Evolutionary conservation across 1,139 yeast species (phyloP).

Genomic region (Komagataea norvegica): DNA sequence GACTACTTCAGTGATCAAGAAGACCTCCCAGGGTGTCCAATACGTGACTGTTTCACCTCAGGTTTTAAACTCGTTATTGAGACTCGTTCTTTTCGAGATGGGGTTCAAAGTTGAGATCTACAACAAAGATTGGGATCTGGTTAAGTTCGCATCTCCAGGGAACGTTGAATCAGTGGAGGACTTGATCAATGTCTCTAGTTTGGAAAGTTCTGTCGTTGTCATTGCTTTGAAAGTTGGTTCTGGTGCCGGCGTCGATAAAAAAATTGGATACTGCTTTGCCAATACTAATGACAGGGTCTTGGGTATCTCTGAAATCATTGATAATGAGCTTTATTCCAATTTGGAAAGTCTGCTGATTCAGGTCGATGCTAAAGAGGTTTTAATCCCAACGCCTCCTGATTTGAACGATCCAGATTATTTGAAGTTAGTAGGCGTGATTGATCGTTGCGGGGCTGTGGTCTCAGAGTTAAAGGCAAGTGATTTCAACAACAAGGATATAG

Average conservation of each 20-base stretch:
- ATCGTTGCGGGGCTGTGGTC: conserved; percentile 70
- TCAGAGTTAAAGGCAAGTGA: conserved; percentile 54
- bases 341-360: conserved; percentile 83
- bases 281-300: conserved; percentile 65
- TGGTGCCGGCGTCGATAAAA: conserved; percentile 45
- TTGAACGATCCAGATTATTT: conserved; percentile 37
- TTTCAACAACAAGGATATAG: conserved; percentile 51
- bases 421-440: conserved; percentile 58
- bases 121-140: conserved; percentile 50
- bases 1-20: conserved; percentile 74
- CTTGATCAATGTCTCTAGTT: conserved; percentile 47
- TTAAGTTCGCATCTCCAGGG: conserved; percentile 81
- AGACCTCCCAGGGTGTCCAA: conserved; percentile 40
- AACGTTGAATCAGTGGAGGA: conserved; percentile 80
- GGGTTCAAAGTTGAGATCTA: conserved; percentile 81
- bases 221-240: conserved; percentile 62
- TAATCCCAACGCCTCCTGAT: conserved; percentile 49
- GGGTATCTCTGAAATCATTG: conserved; percentile 76
- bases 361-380: conserved; percentile 80
- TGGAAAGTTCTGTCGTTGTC: conserved; percentile 60
- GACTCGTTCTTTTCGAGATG: conserved; percentile 60
- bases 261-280: conserved; percentile 75
- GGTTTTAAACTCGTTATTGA: conserved; percentile 62
- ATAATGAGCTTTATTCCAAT: conserved; percentile 82
- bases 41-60: conserved; percentile 77